A percentile compares a stretch with the other conserved stretches of the same genome.
Conservation (phyloP, 345 rosid species). For the Geranium rotundifolium region DNA sequence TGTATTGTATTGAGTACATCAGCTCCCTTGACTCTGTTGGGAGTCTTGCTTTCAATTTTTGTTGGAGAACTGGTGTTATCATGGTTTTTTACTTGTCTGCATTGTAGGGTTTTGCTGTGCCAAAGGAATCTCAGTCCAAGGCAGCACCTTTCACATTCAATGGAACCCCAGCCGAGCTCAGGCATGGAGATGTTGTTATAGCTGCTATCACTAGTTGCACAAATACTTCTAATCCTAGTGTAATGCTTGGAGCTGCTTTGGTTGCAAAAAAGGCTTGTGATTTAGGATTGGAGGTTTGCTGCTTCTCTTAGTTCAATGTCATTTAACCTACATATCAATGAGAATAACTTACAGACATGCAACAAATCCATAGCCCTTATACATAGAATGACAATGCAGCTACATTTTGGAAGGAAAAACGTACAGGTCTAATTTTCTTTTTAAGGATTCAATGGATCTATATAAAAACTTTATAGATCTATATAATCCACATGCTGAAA, state of each 20-base stretch:
- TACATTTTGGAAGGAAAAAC: too few species aligned
- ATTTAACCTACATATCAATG: neutral
- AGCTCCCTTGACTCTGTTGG: neutral
- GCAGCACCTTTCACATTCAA: constrained; percentile 54
- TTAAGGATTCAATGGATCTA: too few species aligned
- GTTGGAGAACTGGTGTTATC: neutral
- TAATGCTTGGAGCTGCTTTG: constrained; percentile 93
- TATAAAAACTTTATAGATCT: too few species aligned
- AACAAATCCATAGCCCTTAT: neutral
- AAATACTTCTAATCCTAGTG: constrained; percentile 92
- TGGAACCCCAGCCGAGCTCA: constrained; percentile 58
- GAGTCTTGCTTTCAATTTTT: neutral
- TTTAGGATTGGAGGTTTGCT: constrained; percentile 63
- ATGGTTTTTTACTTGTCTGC: neutral
- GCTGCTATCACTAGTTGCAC: constrained; percentile 98
- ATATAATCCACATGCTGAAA: too few species aligned
- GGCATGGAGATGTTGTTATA: constrained; percentile 84
- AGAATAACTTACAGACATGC: neutral
- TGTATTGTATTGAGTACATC: neutral
- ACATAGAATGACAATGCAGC: too few species aligned
- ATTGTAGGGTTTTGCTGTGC: constrained; percentile 68
- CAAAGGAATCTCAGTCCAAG: constrained; percentile 68
- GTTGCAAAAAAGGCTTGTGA: constrained; percentile 94
- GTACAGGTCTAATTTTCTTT: too few species aligned
- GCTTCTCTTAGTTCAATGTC: constrained; percentile 10